A percentile compares a stretch with the other conserved stretches of the same genome.
phyloP scores from a whole-genome alignment of 306 rosid genomes.

The Cucurbita maxima region DNA sequence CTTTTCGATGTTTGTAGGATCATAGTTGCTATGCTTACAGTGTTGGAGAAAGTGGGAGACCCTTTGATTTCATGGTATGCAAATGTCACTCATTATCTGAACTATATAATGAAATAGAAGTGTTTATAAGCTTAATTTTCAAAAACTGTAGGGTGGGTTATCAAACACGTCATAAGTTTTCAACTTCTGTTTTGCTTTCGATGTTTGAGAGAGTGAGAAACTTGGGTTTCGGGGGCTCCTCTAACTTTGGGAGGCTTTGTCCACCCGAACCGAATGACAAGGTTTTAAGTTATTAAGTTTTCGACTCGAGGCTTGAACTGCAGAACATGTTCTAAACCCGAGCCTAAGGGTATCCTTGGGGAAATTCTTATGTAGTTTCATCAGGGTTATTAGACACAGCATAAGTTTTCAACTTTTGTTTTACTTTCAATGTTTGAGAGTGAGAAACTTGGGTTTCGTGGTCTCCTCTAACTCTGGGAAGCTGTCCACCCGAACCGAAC shows the following conservation, averaged over 20 bases:
- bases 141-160: no score
- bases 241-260: neutral
- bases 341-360: no score
- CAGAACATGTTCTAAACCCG: no score
- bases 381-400: no score
- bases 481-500: neutral
- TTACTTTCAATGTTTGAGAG: neutral
- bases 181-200: neutral
- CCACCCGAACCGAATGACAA: neutral
- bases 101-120: neutral
- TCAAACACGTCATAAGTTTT: neutral
- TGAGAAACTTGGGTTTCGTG: neutral
- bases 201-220: neutral
- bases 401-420: neutral
- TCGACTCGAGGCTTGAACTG: no score
- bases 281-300: neutral
- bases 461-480: neutral
- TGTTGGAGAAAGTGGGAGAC: constrained; percentile 26
- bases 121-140: no score
- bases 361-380: no score
- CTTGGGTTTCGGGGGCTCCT: neutral
- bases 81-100: neutral
- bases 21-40: constrained; percentile 18
- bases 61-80: constrained; percentile 21
- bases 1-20: constrained; percentile 12